phyloP scores from a whole-genome alignment of 148 eudicot genomes.

The Nyssa sinensis region DNA sequence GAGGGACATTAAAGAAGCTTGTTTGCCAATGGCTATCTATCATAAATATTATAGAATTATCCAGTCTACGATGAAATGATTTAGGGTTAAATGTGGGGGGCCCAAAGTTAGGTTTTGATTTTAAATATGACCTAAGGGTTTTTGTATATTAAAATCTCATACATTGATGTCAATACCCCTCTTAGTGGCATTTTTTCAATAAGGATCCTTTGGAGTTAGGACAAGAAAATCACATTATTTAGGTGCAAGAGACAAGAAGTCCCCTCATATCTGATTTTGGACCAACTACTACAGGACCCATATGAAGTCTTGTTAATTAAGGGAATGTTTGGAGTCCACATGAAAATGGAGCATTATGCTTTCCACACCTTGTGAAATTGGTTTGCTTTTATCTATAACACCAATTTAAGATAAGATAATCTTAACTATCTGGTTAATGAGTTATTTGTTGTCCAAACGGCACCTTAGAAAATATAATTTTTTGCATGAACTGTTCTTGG shows the following conservation, averaged over 20 bases:
- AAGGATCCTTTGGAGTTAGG: not conserved
- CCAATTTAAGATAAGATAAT: too few relatives aligned
- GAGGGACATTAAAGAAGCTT: not conserved
- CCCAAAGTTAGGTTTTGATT: slow-evolving; percentile 1
- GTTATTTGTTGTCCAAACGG: too few relatives aligned
- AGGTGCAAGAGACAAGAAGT: not conserved
- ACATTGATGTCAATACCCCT: not conserved
- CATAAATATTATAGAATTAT: too few relatives aligned
- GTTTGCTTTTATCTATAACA: too few relatives aligned
- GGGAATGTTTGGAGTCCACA: not conserved
- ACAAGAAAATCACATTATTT: not conserved
- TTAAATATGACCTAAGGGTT: not conserved
- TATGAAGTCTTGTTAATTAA: not conserved
- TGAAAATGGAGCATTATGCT: too few relatives aligned
- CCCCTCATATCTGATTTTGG: too few relatives aligned
- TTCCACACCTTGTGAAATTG: too few relatives aligned
- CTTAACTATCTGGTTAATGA: too few relatives aligned
- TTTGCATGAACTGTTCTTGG: too few relatives aligned
- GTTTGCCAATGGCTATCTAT: not conserved
- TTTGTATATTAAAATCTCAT: not conserved
- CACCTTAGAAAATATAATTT: too few relatives aligned
- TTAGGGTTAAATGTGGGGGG: not conserved
- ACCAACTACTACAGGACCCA: not conserved
- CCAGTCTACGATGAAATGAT: too few relatives aligned
- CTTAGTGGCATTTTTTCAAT: not conserved